phyloP scores from a whole-genome alignment of 2,329 filamentous ascomycete genomes.

The Talaromyces piceae region DNA sequence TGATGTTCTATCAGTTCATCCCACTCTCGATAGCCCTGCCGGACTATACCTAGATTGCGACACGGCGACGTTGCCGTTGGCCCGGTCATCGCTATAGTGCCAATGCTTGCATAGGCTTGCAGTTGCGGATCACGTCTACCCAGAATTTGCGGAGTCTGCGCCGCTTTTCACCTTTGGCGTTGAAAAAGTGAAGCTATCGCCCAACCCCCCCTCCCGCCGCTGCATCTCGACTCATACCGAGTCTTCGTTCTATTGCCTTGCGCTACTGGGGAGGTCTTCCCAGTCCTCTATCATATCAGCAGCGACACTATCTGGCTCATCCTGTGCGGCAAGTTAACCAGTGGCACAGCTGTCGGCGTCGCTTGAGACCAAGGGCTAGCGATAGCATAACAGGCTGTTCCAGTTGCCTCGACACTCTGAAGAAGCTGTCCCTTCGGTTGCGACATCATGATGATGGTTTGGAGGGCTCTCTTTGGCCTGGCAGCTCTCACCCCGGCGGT shows the following conservation, averaged over 20 bases:
- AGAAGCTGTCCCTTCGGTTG: background rate
- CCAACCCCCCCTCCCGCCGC: background rate
- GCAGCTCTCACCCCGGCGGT: slow-evolving; percentile 18
- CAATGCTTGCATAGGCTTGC: background rate
- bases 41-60: background rate
- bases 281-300: background rate
- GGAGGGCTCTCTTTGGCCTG: slow-evolving; percentile 15
- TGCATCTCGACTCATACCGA: background rate
- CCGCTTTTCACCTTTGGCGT: background rate
- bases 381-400: too few species aligned
- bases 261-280: background rate
- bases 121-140: background rate
- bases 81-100: background rate
- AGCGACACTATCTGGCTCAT: background rate
- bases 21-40: background rate
- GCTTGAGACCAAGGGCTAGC: too few species aligned
- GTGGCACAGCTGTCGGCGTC: too few species aligned
- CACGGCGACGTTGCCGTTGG: background rate
- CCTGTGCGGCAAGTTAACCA: too few species aligned
- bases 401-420: too few species aligned
- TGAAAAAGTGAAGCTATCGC: background rate
- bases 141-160: background rate
- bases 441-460: slow-evolving; percentile 4
- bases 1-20: background rate
- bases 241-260: background rate